A percentile compares a stretch with the other conserved stretches of the same genome.
phyloP scores from a whole-genome alignment of 2,329 filamentous ascomycete species.

The Colletotrichum liaoningense region DNA sequence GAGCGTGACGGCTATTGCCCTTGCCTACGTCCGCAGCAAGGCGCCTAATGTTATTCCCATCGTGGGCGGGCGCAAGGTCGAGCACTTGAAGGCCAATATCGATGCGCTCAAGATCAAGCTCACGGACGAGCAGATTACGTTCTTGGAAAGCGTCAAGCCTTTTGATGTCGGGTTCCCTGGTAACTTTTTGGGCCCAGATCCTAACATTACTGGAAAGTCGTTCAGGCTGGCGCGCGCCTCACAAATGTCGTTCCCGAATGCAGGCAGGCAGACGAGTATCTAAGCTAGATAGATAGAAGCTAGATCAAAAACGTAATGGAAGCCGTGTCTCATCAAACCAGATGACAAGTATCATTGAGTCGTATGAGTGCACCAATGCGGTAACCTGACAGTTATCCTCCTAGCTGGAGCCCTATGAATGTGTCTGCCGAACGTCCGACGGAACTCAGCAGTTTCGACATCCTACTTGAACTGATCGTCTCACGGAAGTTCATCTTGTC shows the following conservation, averaged over 20 bases:
- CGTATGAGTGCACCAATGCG: too few species aligned
- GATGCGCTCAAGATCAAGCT: conserved; percentile 62
- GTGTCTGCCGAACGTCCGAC: too few species aligned
- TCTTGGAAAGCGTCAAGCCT: conserved; percentile 62
- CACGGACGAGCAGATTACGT: conserved; percentile 61
- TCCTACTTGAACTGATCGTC: too few species aligned
- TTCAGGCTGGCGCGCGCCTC: conserved; percentile 13
- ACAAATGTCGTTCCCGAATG: conserved; percentile 31
- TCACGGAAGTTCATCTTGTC: not conserved
- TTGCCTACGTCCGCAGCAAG: conserved; percentile 65
- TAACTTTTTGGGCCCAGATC: conserved; percentile 51
- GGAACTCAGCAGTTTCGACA: too few species aligned
- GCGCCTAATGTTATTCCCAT: conserved; percentile 65
- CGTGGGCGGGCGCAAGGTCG: conserved; percentile 62
- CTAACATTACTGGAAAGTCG: conserved; percentile 33
- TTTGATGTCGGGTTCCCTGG: conserved; percentile 69
- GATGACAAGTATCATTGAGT: not conserved
- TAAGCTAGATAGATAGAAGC: not conserved
- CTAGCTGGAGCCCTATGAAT: too few species aligned
- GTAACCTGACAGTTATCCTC: too few species aligned
- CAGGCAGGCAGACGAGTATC: conserved; percentile 15
- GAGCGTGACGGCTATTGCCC: conserved; percentile 68
- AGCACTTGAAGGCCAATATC: conserved; percentile 67
- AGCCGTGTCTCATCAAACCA: not conserved
- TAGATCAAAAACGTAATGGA: not conserved